Percentiles rank a stretch among this genome's conserved stretches.
Evolutionary conservation across 805 yeast species (phyloP).

Genomic region (Candida jianshihensis): DNA sequence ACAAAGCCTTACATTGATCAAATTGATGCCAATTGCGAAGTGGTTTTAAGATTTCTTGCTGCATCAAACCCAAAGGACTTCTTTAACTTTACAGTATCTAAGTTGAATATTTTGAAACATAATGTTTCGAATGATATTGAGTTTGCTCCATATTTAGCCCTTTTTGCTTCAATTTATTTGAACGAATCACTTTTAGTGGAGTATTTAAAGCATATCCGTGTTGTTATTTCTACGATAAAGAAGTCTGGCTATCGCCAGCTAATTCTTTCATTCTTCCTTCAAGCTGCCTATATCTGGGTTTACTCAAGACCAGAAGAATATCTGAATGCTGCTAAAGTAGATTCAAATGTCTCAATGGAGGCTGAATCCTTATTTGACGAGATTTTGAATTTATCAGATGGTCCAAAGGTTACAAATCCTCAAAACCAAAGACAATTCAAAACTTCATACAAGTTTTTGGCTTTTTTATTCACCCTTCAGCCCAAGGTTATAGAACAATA

Average conservation of each 20-base stretch:
- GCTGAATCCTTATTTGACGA: slow-evolving; percentile 32
- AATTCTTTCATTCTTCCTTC: slow-evolving; percentile 38
- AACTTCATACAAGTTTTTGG: slow-evolving; percentile 27
- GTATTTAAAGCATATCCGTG: slow-evolving; percentile 34
- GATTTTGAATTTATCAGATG: slow-evolving; percentile 23
- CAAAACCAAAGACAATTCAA: slow-evolving; percentile 17
- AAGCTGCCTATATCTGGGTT: slow-evolving; percentile 43
- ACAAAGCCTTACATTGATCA: slow-evolving; percentile 21
- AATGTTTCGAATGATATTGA: slow-evolving; percentile 29
- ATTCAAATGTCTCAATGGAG: slow-evolving; percentile 17
- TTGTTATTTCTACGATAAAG: slow-evolving; percentile 29
- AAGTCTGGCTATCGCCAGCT: slow-evolving; percentile 40
- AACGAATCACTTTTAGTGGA: slow-evolving; percentile 29
- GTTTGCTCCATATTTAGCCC: slow-evolving; percentile 37
- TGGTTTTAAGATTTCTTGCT: slow-evolving; percentile 38
- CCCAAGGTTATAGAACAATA: slow-evolving; percentile 26
- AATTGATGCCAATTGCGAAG: slow-evolving; percentile 33
- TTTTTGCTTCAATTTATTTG: slow-evolving; percentile 36
- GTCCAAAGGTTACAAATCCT: slow-evolving; percentile 8
- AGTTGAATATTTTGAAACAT: slow-evolving; percentile 27
- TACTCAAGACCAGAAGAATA: slow-evolving; percentile 42
- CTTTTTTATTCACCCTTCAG: slow-evolving; percentile 26
- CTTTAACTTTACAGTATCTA: slow-evolving; percentile 27
- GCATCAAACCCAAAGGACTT: slow-evolving; percentile 43
- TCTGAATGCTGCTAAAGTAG: slow-evolving; percentile 19